Evolutionary conservation across 2,329 filamentous ascomycete genomes (phyloP).

Genomic region (Apiospora kogelbergensis): DNA sequence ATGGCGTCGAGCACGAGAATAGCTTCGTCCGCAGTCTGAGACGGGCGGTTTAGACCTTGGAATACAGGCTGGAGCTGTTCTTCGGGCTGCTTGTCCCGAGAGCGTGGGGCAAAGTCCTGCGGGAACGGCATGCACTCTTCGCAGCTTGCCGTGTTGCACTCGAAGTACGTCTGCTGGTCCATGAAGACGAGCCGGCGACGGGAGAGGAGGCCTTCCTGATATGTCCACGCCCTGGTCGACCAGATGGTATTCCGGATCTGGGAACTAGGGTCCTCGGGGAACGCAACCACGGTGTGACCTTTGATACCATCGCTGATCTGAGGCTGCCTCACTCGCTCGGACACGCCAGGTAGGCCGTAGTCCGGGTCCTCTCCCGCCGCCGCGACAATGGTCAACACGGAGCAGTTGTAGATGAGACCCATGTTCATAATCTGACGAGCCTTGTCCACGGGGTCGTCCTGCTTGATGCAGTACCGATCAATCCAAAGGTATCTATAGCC

Average conservation of each 20-base stretch:
- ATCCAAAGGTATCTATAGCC: background rate
- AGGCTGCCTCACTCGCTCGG: background rate
- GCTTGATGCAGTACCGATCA: background rate
- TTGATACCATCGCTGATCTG: background rate
- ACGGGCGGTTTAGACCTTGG: too few relatives aligned
- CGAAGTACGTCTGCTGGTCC: constrained; percentile 1
- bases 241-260: background rate
- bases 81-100: too few relatives aligned
- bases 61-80: too few relatives aligned
- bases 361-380: background rate
- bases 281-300: background rate
- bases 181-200: background rate
- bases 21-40: too few relatives aligned
- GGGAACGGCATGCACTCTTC: too few relatives aligned
- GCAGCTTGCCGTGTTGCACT: background rate
- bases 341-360: background rate
- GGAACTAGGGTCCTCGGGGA: too few relatives aligned
- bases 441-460: background rate
- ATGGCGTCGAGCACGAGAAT: too few relatives aligned
- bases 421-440: background rate
- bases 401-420: too few relatives aligned
- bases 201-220: background rate
- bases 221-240: background rate
- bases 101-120: too few relatives aligned
- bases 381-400: background rate